Conservation (phyloP, 805 yeast species). For the Saccharomycodes ludwigii region DNA sequence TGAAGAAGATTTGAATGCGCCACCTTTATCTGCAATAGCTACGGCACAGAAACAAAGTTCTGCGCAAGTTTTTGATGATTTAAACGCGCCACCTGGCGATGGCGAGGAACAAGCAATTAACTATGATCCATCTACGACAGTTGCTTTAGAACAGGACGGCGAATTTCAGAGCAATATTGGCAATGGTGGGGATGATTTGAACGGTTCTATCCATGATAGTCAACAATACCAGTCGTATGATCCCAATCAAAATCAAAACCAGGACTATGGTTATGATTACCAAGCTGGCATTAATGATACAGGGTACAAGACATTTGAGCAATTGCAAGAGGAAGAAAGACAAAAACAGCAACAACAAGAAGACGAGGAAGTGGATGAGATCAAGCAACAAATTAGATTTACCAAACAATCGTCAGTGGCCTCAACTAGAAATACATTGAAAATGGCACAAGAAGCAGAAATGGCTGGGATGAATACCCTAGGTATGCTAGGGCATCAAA, state of each 20-base stretch:
- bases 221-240: slow-evolving; percentile 14
- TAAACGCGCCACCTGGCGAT: slow-evolving; percentile 13
- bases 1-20: slow-evolving; percentile 22
- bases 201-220: slow-evolving; percentile 14
- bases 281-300: slow-evolving; percentile 34
- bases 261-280: slow-evolving; percentile 19
- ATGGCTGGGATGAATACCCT: slow-evolving; percentile 68
- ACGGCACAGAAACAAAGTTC: neutral
- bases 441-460: slow-evolving; percentile 60
- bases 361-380: slow-evolving; percentile 81
- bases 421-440: slow-evolving; percentile 72
- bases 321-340: slow-evolving; percentile 25
- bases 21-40: slow-evolving; percentile 3
- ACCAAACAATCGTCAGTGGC: slow-evolving; percentile 80
- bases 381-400: slow-evolving; percentile 71
- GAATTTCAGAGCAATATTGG: too few species aligned
- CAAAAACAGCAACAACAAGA: slow-evolving; percentile 37
- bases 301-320: slow-evolving; percentile 24
- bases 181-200: slow-evolving; percentile 21
- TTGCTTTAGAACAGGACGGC: slow-evolving; percentile 9
- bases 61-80: slow-evolving; percentile 10
- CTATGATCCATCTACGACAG: slow-evolving; percentile 3
- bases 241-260: slow-evolving; percentile 17
- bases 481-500: slow-evolving; percentile 90
- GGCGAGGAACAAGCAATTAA: neutral